Base-by-base conservation (phyloP, 352 stramenopile genomes). In the Globisporangium irregulare region DNA sequence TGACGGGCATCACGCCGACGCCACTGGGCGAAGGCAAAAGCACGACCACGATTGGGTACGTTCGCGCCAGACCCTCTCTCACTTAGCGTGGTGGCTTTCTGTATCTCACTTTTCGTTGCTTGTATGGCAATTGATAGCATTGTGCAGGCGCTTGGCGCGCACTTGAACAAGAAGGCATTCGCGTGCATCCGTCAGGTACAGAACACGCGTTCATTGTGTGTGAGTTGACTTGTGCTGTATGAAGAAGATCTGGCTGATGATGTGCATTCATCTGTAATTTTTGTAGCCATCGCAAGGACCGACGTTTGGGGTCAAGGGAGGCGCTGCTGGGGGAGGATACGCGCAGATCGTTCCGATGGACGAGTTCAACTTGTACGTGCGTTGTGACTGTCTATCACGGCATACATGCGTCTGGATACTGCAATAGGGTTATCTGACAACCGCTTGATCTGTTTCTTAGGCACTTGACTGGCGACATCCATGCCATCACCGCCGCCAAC, bases 381-480 rank as follows among this genome's bases (percentile, higher is more conserved):
- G 1, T 8, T 20, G 24, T 3, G 12, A 6, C 12, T 48, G 12
- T 15, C 38, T 48, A 20, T 48, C 4, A 15, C 38, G 0, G 1
- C n/a, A 12, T 24, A 32, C 14, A 32, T 65, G 89, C 41, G 24
- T 53, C 36, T 29, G 18, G n/a, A 4, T n/a, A 29, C n/a, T 48
- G 10, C 46, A 10, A 24, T 48, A 9, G 41, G 3, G 14, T 14
- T 0, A 12, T 25, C 53, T 53, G 6, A 24, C 18, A 10, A 8
- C 14, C 25, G 14, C 32, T 34, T 54, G 32, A n/a, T 63, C 15
- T 24, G 29, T 22, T 43, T 1, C 71, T 4, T 32, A 92, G 84
- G 18, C 98, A 99, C 73, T 73, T 99, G 55, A 99, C 98, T 20
- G 97, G 98, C 32, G 97, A 99, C 71, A 99, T 99, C 71, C 97